Percentiles rank a stretch among this genome's conserved stretches.
These are phyloP conservation scores for Hippophae gyantsensis DNA, from an alignment of 306 rosid genomes.

Conservation along the genomic window DNA sequence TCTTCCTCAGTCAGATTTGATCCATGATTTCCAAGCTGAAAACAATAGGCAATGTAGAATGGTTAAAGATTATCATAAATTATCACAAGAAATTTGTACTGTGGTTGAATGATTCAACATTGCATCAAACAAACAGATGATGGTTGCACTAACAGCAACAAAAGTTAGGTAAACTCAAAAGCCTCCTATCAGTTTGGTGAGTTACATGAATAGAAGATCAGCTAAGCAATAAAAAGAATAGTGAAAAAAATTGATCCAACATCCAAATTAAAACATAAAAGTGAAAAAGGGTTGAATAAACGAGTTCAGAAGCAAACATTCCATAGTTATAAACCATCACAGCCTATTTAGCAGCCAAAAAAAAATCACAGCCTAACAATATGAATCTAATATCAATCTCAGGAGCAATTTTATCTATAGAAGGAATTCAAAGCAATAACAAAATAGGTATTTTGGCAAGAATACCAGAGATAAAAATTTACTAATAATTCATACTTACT, in stretches of 20 bases:
- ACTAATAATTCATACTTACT: conserved; percentile 32
- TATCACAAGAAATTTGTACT: neutral
- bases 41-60: conserved; percentile 21
- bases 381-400: no score
- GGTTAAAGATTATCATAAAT: conserved; percentile 14
- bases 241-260: neutral
- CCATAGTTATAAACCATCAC: neutral
- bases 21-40: conserved; percentile 89
- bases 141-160: neutral
- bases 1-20: conserved; percentile 96
- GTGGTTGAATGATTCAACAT: neutral
- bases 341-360: no score
- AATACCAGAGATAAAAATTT: neutral
- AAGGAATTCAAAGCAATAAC: no score
- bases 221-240: neutral
- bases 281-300: neutral
- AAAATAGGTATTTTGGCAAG: conserved; percentile 17
- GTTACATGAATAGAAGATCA: neutral
- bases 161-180: neutral
- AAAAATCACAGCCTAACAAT: neutral
- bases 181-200: neutral
- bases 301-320: neutral
- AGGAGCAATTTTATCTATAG: no score
- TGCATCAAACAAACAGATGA: conserved; percentile 4
- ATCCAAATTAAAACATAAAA: no score